Base-by-base conservation (phyloP, 2,329 filamentous ascomycete genomes). In the Thermomyces lanuginosus region DNA sequence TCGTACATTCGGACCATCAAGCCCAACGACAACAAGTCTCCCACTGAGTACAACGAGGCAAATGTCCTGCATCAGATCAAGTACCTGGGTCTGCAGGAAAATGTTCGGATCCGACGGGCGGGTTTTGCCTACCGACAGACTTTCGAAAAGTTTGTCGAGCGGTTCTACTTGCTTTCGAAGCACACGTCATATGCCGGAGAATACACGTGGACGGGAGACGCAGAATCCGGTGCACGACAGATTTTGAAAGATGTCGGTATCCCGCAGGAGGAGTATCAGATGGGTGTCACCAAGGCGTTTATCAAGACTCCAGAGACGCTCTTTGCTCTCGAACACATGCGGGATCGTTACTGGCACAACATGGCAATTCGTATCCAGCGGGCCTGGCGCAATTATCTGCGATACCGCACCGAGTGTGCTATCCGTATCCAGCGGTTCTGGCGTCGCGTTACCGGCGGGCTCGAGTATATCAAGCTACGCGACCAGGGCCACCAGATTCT, bases 1-100 rank as follows among this genome's bases (percentile, higher is more conserved):
- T 93, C 84, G 2, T 98, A 98, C 48, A 98, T 98, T 43, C 81
- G 89, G 49, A 98, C 89, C 1, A 95, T 98, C 60, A 98, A 98
- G 57, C 89, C 89, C 2, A 98, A 98, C 60, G 89, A 98, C 56
- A 95, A 93, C 61, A 98, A 95, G 55, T 92, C 84, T 2, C 77
- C 83, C 0, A 75, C 72, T 7, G 89, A 98, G 49, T 98, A 92
- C 54, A 93, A 92, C 42, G 67, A 69, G 11, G 72, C 74, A 16
- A 95, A 95, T 42, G 89, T 98, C 11, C 65, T 95, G 43, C 89
- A 98, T 64, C 89, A 98, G 51, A 82, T 95, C 66, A 95, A 98
- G 50, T 98, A 98, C 45, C 76, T 98, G 8, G 89, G 89, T 71
- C 63, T 98, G n/a, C 86, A 95, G 52, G 89, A 98, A 57, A 98